phyloP scores from a whole-genome alignment of 1,284 basidiomycete species.

The Pseudozyma flocculosa region DNA sequence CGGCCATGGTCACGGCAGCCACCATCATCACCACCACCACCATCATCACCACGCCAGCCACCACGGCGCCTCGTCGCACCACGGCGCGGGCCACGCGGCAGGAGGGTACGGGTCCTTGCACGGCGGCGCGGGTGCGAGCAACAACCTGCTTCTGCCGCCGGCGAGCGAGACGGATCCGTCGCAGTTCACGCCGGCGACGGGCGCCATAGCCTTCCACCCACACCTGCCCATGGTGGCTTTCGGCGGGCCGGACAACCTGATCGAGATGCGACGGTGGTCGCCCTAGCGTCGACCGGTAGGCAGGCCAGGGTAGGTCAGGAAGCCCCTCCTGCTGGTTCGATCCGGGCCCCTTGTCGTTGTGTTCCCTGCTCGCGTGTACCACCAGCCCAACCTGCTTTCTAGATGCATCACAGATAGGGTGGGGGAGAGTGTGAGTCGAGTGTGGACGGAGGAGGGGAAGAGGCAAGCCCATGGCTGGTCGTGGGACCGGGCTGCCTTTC shows the following conservation, averaged over 20 bases:
- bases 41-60: constrained; percentile 16
- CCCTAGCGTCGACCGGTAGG: neutral
- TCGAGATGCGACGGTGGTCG: constrained; percentile 33
- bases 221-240: constrained; percentile 51
- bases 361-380: too few relatives aligned
- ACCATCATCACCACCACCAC: constrained; percentile 16
- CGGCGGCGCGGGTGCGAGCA: constrained; percentile 1
- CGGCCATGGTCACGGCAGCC: neutral
- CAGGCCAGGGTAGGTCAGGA: too few relatives aligned
- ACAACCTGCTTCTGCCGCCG: constrained; percentile 22
- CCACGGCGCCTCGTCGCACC: constrained; percentile 4
- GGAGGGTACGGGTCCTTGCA: constrained; percentile 6
- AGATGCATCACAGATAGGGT: too few relatives aligned
- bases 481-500: too few relatives aligned
- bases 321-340: too few relatives aligned
- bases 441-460: too few relatives aligned
- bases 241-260: constrained; percentile 41
- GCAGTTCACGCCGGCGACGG: constrained; percentile 44
- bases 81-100: neutral
- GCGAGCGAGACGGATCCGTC: constrained; percentile 17
- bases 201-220: constrained; percentile 53
- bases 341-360: too few relatives aligned
- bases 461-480: too few relatives aligned
- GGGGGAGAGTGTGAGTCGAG: too few relatives aligned
- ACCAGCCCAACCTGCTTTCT: too few relatives aligned